These are phyloP conservation scores for Tylopilus sp. DNA, from an alignment of 768 basidiomycete species.

Conservation along the genomic window DNA sequence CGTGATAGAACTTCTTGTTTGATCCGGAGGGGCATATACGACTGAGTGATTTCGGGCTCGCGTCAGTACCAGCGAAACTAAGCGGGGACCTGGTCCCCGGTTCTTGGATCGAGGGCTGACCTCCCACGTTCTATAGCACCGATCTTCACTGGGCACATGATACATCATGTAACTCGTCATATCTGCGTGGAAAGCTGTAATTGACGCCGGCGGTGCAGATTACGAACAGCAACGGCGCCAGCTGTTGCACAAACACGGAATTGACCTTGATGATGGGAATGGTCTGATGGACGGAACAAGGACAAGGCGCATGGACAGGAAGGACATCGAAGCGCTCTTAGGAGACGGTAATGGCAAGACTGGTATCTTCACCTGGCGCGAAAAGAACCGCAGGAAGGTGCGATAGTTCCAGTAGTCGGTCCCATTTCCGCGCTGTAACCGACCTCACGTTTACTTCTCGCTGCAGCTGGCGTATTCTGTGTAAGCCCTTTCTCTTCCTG, in stretches of 20 bases:
- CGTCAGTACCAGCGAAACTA: slow-evolving; percentile 53
- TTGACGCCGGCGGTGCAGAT: slow-evolving; percentile 46
- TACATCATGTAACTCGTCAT: slow-evolving; percentile 63
- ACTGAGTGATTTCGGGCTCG: slow-evolving; percentile 93
- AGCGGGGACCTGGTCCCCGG: slow-evolving; percentile 22
- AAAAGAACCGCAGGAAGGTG: slow-evolving; percentile 89
- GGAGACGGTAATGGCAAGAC: slow-evolving; percentile 76
- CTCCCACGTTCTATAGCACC: slow-evolving; percentile 47
- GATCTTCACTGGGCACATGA: slow-evolving; percentile 98
- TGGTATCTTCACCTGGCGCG: slow-evolving; percentile 93
- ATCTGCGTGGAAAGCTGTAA: not conserved
- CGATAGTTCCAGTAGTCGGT: slow-evolving; percentile 31
- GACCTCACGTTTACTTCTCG: slow-evolving; percentile 22
- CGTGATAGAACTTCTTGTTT: slow-evolving; percentile 86
- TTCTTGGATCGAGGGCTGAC: slow-evolving; percentile 16
- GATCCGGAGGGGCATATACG: slow-evolving; percentile 91
- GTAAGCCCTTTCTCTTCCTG: slow-evolving; percentile 45
- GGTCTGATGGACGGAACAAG: slow-evolving; percentile 62
- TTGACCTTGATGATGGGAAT: slow-evolving; percentile 84
- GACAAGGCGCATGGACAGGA: slow-evolving; percentile 76
- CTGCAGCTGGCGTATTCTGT: slow-evolving; percentile 81
- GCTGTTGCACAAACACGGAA: slow-evolving; percentile 87
- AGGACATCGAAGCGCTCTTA: slow-evolving; percentile 82
- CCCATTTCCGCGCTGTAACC: slow-evolving; percentile 26
- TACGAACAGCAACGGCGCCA: slow-evolving; percentile 92